Evolutionary conservation across 1,284 basidiomycete species (phyloP).

Genomic region (Trametes sp.): DNA sequence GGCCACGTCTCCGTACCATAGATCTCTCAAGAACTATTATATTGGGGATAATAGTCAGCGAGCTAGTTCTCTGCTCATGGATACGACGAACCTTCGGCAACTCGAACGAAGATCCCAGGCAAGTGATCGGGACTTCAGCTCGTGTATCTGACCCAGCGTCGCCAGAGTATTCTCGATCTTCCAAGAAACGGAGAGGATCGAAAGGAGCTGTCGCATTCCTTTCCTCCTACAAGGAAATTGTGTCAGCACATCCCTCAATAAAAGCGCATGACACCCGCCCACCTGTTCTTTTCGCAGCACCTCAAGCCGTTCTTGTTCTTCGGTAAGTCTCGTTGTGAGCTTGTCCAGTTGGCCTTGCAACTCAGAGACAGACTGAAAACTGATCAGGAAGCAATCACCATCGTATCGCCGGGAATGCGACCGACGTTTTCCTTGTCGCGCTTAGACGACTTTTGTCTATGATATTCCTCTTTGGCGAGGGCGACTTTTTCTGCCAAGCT

Average conservation of each 20-base stretch:
- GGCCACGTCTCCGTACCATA: neutral
- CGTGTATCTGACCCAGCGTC: neutral
- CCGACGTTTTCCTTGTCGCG: too few species aligned
- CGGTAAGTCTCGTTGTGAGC: neutral
- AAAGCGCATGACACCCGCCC: neutral
- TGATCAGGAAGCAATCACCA: too few species aligned
- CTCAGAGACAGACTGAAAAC: neutral
- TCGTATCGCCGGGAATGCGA: too few species aligned
- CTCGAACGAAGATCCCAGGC: neutral
- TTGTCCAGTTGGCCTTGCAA: neutral
- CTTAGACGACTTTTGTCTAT: neutral
- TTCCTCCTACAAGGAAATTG: neutral
- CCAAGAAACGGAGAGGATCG: neutral
- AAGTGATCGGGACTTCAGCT: neutral
- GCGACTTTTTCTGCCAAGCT: neutral
- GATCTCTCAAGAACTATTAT: neutral
- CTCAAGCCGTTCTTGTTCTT: neutral
- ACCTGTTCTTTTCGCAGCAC: neutral
- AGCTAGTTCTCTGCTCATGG: neutral
- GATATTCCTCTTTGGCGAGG: neutral
- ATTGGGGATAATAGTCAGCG: neutral
- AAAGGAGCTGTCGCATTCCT: neutral
- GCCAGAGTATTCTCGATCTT: neutral
- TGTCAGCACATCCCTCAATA: neutral
- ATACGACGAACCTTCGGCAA: neutral